Base-by-base conservation (phyloP, 495 filamentous ascomycete genomes). In the Sordaria brevicollis region DNA sequence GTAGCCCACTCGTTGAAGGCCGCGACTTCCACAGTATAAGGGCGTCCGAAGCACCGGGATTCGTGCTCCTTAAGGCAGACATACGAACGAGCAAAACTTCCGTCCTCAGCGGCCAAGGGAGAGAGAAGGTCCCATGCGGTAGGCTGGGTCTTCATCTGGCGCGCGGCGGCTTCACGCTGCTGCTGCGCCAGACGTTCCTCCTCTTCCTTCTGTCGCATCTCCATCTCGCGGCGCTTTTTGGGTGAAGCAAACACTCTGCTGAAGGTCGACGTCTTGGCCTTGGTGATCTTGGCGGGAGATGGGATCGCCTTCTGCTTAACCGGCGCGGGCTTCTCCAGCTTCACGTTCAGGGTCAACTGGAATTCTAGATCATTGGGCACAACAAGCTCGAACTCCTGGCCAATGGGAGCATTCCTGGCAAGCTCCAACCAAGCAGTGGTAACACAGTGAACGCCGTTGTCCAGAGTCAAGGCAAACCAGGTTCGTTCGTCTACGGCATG, bases 1-100 rank as follows among this genome's bases (percentile, higher is more conserved):
- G 90, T 88, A 11, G 95, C 96, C 95, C 95, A 99, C 81, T 99
- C 96, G 75, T 99, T 99, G 83, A 96, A 99, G 77, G 92, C 93
- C 19, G 93, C 90, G 65, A 97, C 86, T 72, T 97, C 93, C 43
- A 93, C 92, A 67, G 87, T 90, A 72, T 95, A 91, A 25, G 92
- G 92, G 39, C 93, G 89, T 19, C 95, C 95, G 74, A 90, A 98
- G 69, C 93, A 93, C 41, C 87, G 84, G 21, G 88, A 78, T 77
- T 98, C 95, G 76, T 97, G 93, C 75, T 97, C 92, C 79, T 93
- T 95, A 49, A 99, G 87, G 71, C 91, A 92, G 11, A 98, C 89
- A 73, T 98, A 98, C 10, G 95, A 89, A 65, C 96, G 90, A 65
- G 89, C 95, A 77, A 99, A 99, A 75, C 91, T 94, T 62, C 95